Evolutionary conservation across 805 yeast species (phyloP), one percentile per base, ranked within the genome.

Genomic region (Lipomyces sp.): DNA sequence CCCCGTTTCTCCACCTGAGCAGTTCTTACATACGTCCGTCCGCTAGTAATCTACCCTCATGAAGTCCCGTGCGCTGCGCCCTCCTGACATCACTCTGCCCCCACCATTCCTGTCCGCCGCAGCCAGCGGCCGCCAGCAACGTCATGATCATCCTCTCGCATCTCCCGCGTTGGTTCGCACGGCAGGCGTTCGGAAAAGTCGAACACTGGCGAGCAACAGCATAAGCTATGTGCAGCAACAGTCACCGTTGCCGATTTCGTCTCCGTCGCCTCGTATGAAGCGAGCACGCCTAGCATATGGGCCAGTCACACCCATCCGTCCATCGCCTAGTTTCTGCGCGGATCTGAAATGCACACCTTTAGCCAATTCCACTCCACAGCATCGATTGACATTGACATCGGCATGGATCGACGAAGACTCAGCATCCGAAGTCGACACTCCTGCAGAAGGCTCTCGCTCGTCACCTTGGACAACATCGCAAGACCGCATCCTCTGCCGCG

Each of bases 41-140:
- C 2, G 7, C 24, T 6, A 7, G n/a, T 6, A 42, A 15, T 10
- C 15, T 18, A 15, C 15, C n/a, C 18, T n/a, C 29, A 65, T 65
- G 69, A 59, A 59, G 56, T 51, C 65, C 50, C 55, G 66, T 29
- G 57, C 53, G 8, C 37, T 62, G 13, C 69, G 69, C 24, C 69
- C 69, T 2, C 69, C 69, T 2, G 66, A 62, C 54, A 65, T 65
- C 53, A 62, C 59, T 11, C 62, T 65, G 15, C 69, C 69, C 1
- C 64, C 64, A 11, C 69, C 66, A 5, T 51, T 59, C 53, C 62
- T 59, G 30, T 42, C 18, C 13, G 34, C 54, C 11, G 15, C 32
- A n/a, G 54, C 2, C 32, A 33, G 58, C 53, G 15, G 34, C 15
- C 55, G n/a, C 42, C 50, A 32, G 42, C 35, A 15, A 18, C 29